Percentiles rank a stretch among this genome's conserved stretches.
Evolutionary conservation across 495 filamentous ascomycete genomes (phyloP).

Genomic region (Friedmanniomyces endolithicus): DNA sequence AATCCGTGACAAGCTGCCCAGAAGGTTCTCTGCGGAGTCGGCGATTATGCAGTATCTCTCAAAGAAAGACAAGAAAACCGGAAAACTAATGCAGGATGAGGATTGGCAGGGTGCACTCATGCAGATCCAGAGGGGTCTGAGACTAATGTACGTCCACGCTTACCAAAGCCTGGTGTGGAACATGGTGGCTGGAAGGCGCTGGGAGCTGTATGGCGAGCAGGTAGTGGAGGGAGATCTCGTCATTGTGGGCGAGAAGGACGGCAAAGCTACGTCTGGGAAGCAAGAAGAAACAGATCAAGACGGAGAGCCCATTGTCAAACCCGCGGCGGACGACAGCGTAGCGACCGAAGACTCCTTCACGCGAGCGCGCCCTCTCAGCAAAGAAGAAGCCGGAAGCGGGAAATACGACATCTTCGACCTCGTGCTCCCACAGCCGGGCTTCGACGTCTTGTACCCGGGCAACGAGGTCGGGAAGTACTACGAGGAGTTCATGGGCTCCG

Average conservation of each 20-base stretch:
- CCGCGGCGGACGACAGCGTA: constrained; percentile 44
- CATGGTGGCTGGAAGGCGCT: constrained; percentile 62
- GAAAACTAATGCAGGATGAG: constrained; percentile 22
- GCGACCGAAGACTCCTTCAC: constrained; percentile 49
- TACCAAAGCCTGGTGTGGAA: constrained; percentile 96
- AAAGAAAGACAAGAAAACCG: constrained; percentile 21
- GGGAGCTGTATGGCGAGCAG: constrained; percentile 52
- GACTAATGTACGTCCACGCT: constrained; percentile 90
- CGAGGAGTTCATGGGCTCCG: constrained; percentile 64
- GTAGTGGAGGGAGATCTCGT: constrained; percentile 84
- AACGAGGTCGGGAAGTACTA: constrained; percentile 79
- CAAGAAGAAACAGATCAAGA: constrained; percentile 47
- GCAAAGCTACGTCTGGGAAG: constrained; percentile 30
- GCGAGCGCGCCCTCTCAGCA: constrained; percentile 61
- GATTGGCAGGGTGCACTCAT: constrained; percentile 73
- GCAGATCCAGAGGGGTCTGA: constrained; percentile 61
- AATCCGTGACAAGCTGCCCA: constrained; percentile 58
- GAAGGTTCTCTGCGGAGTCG: constrained; percentile 67
- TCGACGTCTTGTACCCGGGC: constrained; percentile 70
- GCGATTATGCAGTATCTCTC: constrained; percentile 64
- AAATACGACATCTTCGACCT: constrained; percentile 76
- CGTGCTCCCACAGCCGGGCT: constrained; percentile 90
- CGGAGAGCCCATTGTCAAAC: constrained; percentile 55
- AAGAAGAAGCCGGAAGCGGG: constrained; percentile 65
- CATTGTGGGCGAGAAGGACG: constrained; percentile 42